phyloP scores from a whole-genome alignment of 176 grass and related monocot genomes.

The Rhynchospora pubera region DNA sequence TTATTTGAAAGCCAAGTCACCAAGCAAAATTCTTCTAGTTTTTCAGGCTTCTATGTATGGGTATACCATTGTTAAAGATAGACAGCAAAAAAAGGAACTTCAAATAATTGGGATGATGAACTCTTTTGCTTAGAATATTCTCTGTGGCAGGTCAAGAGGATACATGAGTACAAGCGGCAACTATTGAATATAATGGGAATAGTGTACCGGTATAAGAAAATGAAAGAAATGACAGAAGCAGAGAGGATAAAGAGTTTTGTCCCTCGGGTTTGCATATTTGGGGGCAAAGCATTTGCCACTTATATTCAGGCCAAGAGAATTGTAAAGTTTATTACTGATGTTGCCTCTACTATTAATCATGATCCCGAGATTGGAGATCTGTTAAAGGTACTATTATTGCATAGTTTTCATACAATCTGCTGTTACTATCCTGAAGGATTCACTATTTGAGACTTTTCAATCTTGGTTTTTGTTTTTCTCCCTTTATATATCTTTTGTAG shows the following conservation, averaged over 20 bases:
- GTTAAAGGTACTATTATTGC: constrained; percentile 62
- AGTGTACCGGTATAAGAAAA: constrained; percentile 96
- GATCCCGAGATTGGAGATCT: constrained; percentile 88
- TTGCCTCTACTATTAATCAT: constrained; percentile 83
- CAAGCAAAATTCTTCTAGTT: neutral
- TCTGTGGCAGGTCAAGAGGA: constrained; percentile 78
- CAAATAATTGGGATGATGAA: neutral
- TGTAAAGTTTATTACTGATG: constrained; percentile 95
- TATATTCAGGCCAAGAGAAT: constrained; percentile 97
- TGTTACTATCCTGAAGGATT: constrained; percentile 15
- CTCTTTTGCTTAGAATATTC: constrained; percentile 16
- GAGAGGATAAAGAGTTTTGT: constrained; percentile 65
- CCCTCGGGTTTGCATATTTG: constrained; percentile 95
- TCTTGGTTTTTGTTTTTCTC: constrained; percentile 24
- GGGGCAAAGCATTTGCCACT: constrained; percentile 98
- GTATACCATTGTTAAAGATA: neutral
- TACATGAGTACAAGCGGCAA: constrained; percentile 97
- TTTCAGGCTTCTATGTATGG: neutral
- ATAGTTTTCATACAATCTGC: neutral
- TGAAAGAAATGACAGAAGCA: constrained; percentile 89
- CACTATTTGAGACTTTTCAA: constrained; percentile 43
- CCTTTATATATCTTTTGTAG: constrained; percentile 38
- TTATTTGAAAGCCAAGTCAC: neutral
- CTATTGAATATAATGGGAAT: constrained; percentile 95
- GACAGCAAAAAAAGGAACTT: neutral